Evolutionary conservation across 2,329 filamentous ascomycete species (phyloP).

Genomic region (Hypomyces rosellus): DNA sequence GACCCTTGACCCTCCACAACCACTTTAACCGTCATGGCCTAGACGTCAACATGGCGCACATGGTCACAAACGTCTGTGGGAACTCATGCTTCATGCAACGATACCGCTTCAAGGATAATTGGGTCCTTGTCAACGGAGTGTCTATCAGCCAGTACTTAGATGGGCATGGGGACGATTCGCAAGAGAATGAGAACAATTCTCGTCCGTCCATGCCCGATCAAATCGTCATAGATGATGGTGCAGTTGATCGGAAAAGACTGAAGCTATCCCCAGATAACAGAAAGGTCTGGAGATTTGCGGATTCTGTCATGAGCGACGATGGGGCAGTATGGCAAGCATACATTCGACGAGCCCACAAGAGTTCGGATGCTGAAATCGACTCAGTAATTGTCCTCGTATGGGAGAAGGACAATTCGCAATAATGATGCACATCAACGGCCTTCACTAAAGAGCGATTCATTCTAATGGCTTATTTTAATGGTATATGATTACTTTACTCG

Average conservation of each 20-base stretch:
- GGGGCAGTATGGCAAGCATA: slow-evolving; percentile 44
- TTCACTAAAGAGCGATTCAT: too few species aligned
- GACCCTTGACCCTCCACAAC: slow-evolving; percentile 36
- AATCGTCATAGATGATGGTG: slow-evolving; percentile 26
- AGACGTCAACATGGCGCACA: slow-evolving; percentile 34
- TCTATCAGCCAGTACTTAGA: slow-evolving; percentile 38
- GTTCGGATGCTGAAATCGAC: slow-evolving; percentile 24
- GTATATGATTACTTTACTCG: too few species aligned
- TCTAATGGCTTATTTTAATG: too few species aligned
- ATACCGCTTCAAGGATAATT: slow-evolving; percentile 39
- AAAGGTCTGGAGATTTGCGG: slow-evolving; percentile 36
- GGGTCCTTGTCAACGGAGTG: slow-evolving; percentile 43
- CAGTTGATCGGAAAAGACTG: slow-evolving; percentile 24
- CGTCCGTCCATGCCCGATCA: slow-evolving; percentile 20
- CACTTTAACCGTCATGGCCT: slow-evolving; percentile 32
- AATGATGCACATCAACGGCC: too few species aligned
- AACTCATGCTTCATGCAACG: slow-evolving; percentile 42
- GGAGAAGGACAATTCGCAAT: slow-evolving; percentile 18
- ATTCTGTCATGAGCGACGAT: slow-evolving; percentile 28
- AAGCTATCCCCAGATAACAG: slow-evolving; percentile 28
- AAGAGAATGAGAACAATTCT: slow-evolving; percentile 7
- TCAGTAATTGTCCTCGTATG: slow-evolving; percentile 37
- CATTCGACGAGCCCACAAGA: slow-evolving; percentile 25
- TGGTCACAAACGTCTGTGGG: slow-evolving; percentile 37
- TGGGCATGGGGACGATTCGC: slow-evolving; percentile 1